Evolutionary conservation across 2,329 filamentous ascomycete genomes (phyloP), one percentile per base, ranked within the genome.

Genomic region (Xylaria sp.): DNA sequence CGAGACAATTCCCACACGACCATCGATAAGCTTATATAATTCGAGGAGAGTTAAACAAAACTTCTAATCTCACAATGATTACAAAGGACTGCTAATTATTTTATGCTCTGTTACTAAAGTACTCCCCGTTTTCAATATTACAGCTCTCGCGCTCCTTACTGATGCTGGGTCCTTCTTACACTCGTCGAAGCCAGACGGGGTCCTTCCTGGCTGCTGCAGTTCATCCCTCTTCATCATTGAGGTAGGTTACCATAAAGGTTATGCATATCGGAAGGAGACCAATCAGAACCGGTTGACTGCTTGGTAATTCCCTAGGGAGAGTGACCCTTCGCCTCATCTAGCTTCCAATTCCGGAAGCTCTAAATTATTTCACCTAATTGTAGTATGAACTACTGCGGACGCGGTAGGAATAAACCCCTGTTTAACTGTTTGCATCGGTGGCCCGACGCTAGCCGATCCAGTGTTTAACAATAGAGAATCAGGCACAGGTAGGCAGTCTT

Each of bases 321-420:
- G 29, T 39, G 25, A 25, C n/a, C 22, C 17, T 29, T 27, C 36
- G 27, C 22, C 13, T 55, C 33, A 22, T 42, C 17, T 27, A 55
- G 22, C 36, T 55, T 55, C 51, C 36, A 29, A 55, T 39, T 42
- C 22, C 6, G 33, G 51, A 55, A 55, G 33, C 49, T 33, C 31
- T 55, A 44, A 9, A 20, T n/a, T n/a, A 49, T 29, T 13, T 49
- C 25, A 49, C 45, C 5, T 51, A 25, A 45, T 45, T 9, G 42
- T 13, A 20, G 20, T 42, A 17, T 39, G n/a, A 44, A n/a, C 17
- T 44, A 20, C n/a, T n/a, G n/a, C n/a, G n/a, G n/a, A n/a, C n/a
- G n/a, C n/a, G n/a, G n/a, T n/a, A n/a, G n/a, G n/a, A n/a, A n/a
- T n/a, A n/a, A 50, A 50, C n/a, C 49, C 29, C 17, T 33, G 49